Conservation (phyloP, 495 filamentous ascomycete species). For the Haplographium delicatum region DNA sequence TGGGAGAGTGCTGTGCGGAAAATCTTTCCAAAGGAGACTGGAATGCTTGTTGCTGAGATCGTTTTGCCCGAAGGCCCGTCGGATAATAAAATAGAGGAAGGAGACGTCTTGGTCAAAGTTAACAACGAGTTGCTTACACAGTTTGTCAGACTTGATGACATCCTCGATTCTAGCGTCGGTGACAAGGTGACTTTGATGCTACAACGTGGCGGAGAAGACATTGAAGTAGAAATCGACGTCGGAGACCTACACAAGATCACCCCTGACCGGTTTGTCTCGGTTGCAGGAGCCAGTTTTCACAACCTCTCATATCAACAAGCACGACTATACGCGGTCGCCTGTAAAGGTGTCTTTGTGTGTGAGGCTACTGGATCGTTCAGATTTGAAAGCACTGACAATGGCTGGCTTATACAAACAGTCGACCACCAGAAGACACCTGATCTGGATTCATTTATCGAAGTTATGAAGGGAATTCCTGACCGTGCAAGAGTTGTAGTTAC, state of each 20-base stretch:
- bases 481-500: slow-evolving; percentile 85
- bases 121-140: slow-evolving; percentile 92
- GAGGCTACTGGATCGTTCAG: slow-evolving; percentile 94
- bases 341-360: slow-evolving; percentile 89
- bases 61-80: slow-evolving; percentile 88
- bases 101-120: slow-evolving; percentile 91
- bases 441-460: slow-evolving; percentile 83
- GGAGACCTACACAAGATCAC: slow-evolving; percentile 93
- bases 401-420: slow-evolving; percentile 86
- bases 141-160: slow-evolving; percentile 89
- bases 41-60: slow-evolving; percentile 95
- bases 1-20: slow-evolving; percentile 82
- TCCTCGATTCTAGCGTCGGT: slow-evolving; percentile 84
- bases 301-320: slow-evolving; percentile 95
- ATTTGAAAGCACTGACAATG: slow-evolving; percentile 82
- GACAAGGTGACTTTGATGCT: slow-evolving; percentile 67
- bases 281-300: slow-evolving; percentile 91
- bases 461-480: slow-evolving; percentile 85
- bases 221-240: slow-evolving; percentile 80
- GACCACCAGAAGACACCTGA: slow-evolving; percentile 86
- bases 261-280: slow-evolving; percentile 90
- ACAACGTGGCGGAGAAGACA: slow-evolving; percentile 80
- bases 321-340: slow-evolving; percentile 85
- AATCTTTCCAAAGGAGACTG: slow-evolving; percentile 85
- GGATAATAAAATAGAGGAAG: slow-evolving; percentile 79